These are phyloP conservation scores for Teratosphaeria pseudoeucalypti DNA, from an alignment of 2,329 filamentous ascomycete genomes.

Conservation along the genomic window DNA sequence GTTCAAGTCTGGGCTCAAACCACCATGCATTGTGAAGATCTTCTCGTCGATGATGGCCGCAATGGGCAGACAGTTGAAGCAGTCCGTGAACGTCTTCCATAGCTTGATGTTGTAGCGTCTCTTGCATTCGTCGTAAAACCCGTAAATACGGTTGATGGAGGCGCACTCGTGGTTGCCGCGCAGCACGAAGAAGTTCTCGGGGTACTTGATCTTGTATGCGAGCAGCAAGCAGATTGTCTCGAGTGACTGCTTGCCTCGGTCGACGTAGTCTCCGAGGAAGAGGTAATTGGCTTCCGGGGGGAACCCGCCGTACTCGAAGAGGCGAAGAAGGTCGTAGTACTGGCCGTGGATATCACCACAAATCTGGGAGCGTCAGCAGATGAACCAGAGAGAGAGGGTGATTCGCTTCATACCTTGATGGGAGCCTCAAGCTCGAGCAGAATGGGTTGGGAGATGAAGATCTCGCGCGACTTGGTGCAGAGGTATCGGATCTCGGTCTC, in stretches of 20 bases:
- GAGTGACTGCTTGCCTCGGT: constrained; percentile 96
- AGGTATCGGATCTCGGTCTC: constrained; percentile 94
- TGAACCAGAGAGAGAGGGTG: not conserved
- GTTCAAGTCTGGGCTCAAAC: constrained; percentile 91
- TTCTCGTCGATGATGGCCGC: constrained; percentile 99
- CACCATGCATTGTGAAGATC: constrained; percentile 99
- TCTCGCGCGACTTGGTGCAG: constrained; percentile 97
- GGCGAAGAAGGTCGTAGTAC: constrained; percentile 93
- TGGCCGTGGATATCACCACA: constrained; percentile 98
- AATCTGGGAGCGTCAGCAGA: constrained; percentile 50
- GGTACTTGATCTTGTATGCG: constrained; percentile 99
- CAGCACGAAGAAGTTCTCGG: constrained; percentile 98
- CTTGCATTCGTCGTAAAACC: constrained; percentile 99
- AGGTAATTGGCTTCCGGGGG: constrained; percentile 98
- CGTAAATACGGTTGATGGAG: constrained; percentile 97
- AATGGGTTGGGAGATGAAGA: constrained; percentile 98
- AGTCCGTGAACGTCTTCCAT: constrained; percentile 99
- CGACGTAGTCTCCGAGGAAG: constrained; percentile 97
- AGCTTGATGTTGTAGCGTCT: constrained; percentile 98
- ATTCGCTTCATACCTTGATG: constrained; percentile 69
- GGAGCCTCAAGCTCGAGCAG: constrained; percentile 94
- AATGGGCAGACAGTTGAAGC: constrained; percentile 98
- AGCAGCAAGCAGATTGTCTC: constrained; percentile 96
- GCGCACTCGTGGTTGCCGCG: constrained; percentile 99
- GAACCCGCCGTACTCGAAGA: constrained; percentile 98